Percentiles rank a stretch among this genome's conserved stretches.
These are phyloP conservation scores for Falciphora oryzae DNA, from an alignment of 2,329 filamentous ascomycete genomes.

Conservation along the genomic window DNA sequence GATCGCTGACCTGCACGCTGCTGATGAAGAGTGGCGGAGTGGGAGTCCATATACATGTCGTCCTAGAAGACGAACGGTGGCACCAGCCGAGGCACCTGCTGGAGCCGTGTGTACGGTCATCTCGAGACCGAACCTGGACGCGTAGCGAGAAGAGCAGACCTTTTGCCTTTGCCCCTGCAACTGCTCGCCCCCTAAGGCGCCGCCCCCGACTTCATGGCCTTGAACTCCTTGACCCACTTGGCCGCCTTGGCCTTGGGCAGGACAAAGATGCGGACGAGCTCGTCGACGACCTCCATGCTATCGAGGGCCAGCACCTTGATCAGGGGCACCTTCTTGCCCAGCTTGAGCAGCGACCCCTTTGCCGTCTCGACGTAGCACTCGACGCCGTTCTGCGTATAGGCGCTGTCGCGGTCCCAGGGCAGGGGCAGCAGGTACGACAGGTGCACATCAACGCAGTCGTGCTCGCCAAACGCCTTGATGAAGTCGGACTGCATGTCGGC, in stretches of 20 bases:
- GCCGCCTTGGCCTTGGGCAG: conserved; percentile 62
- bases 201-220: conserved; percentile 35
- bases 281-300: conserved; percentile 82
- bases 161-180: neutral
- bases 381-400: conserved; percentile 61
- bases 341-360: conserved; percentile 75
- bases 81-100: no score
- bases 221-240: conserved; percentile 78
- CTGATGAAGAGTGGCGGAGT: no score
- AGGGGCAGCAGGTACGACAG: conserved; percentile 79
- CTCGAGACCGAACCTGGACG: no score
- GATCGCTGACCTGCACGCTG: no score
- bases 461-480: conserved; percentile 79
- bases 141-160: no score
- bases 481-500: conserved; percentile 79
- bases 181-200: conserved; percentile 31
- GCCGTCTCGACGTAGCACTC: conserved; percentile 88
- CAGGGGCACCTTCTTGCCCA: conserved; percentile 77
- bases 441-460: conserved; percentile 68
- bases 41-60: no score
- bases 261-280: conserved; percentile 75
- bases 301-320: conserved; percentile 65
- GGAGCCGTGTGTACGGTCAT: no score
- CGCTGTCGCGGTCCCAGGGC: conserved; percentile 76
- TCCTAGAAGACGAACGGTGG: no score